Evolutionary conservation across 1,284 basidiomycete species (phyloP), one percentile per base, ranked within the genome.

Genomic region (Exobasidium rhododendri): DNA sequence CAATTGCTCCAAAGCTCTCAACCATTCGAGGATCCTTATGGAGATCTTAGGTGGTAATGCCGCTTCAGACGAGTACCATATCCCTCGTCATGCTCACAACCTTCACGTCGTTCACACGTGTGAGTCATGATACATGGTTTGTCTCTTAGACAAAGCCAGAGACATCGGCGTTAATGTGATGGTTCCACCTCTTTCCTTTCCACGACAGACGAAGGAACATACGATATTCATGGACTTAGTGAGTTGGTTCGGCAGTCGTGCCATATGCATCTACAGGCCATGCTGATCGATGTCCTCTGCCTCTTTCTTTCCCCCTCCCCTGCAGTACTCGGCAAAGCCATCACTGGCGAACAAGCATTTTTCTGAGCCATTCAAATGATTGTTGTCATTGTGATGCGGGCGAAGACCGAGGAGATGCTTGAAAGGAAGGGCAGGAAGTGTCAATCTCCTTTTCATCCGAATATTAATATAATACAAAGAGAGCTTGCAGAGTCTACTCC

Each of bases 301-400:
- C 17, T 40, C 7, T 40, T 40, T 40, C 35, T 40, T 40, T 17
- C 17, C 35, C 35, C 35, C 17, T 40, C 17, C 17, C 7, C 35
- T 40, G 10, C 17, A 40, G 92, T 96, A 62, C 82, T 97, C 50
- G 93, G 93, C 60, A 94, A 92, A 80, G 90, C 90, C 1, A 88
- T 94, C 69, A 94, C 93, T 0, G 91, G 88, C 10, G 85, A 91
- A 54, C 86, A 86, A 63, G 91, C 92, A 0, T 96, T 94, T 75
- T 59, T 59, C 49, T 68, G 22, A 56, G 43, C 4, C 20, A 13
- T 22, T 40, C 35, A 40, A 40, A 10, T 40, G 35, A 7, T 40
- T 40, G 35, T 40, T n/a, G n/a, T n/a, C n/a, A n/a, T n/a, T n/a
- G n/a, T n/a, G n/a, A n/a, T n/a, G n/a, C n/a, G n/a, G n/a, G n/a